A percentile compares a stretch with the other conserved stretches of the same genome.
phyloP scores from a whole-genome alignment of 192 early-diverging fungal species.

The Rhizophagus clarus region DNA sequence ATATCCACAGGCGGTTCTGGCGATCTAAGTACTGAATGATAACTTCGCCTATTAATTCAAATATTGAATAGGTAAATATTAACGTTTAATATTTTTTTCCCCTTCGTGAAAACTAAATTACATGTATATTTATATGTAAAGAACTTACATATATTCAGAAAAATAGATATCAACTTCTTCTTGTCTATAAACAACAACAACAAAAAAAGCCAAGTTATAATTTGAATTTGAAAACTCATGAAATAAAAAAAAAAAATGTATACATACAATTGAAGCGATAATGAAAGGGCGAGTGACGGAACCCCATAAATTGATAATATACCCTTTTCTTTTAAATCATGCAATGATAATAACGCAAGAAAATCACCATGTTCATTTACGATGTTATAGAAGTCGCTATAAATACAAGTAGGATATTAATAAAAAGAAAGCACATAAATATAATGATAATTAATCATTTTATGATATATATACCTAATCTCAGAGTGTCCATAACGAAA shows the following conservation, averaged over 20 bases:
- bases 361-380: neutral
- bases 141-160: neutral
- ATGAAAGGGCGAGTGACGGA: neutral
- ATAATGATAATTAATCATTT: neutral
- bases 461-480: neutral
- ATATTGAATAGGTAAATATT: too few relatives aligned
- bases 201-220: neutral
- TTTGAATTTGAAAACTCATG: neutral
- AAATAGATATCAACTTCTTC: neutral
- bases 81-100: too few relatives aligned
- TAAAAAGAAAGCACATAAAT: neutral
- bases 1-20: neutral
- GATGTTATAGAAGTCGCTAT: conserved; percentile 20
- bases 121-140: too few relatives aligned
- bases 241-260: neutral
- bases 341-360: neutral
- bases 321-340: neutral
- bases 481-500: neutral
- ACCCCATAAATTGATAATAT: neutral
- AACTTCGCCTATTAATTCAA: too few relatives aligned
- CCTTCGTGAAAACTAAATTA: neutral
- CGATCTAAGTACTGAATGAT: too few relatives aligned
- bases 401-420: neutral
- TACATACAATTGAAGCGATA: neutral
- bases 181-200: neutral